Evolutionary conservation across 1,284 basidiomycete genomes (phyloP), one percentile per base, ranked within the genome.

Genomic region (Ustilago sp.): DNA sequence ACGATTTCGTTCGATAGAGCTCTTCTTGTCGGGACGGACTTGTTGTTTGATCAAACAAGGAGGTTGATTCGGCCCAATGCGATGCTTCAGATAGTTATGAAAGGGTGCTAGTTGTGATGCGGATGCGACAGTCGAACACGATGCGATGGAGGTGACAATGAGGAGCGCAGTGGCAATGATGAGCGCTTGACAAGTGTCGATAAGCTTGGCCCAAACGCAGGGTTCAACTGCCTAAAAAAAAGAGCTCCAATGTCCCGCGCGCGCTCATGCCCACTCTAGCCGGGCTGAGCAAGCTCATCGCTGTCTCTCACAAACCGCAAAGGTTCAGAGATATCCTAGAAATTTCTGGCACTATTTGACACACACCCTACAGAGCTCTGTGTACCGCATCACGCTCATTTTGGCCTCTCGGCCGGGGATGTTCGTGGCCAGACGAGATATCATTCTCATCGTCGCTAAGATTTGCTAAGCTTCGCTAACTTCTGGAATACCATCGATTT

Each of bases 151-250:
- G 45, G 52, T 13, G 5, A 31, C 11, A 35, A 32, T 28, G 32
- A 54, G 7, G 13, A 41, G 39, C 17, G 4, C 7, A 48, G 32
- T 11, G 38, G 41, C 43, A 55, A 28, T 32, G 23, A 55, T 50
- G 53, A 56, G 36, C 45, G 45, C 17, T 23, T 55, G 43, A 36
- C 41, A 43, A 39, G 47, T n/a, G 9, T 39, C 19, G n/a, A 45
- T 38, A 31, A 43, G n/a, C 43, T 8, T 35, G 28, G 69, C 51
- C 68, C 63, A 52, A 66, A 66, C 59, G 69, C 69, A 72, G 69
- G 69, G 63, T 72, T 66, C 69, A 66, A 48, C 7, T 28, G 23
- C 57, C 34, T 8, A 13, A 19, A 36, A 55, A 51, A 34, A 38
- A 31, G 23, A 43, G 34, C 19, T 65, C 12, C 35, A 57, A 59